These are phyloP conservation scores for Lojkania enalia DNA, from an alignment of 2,329 filamentous ascomycete genomes.

Conservation along the genomic window DNA sequence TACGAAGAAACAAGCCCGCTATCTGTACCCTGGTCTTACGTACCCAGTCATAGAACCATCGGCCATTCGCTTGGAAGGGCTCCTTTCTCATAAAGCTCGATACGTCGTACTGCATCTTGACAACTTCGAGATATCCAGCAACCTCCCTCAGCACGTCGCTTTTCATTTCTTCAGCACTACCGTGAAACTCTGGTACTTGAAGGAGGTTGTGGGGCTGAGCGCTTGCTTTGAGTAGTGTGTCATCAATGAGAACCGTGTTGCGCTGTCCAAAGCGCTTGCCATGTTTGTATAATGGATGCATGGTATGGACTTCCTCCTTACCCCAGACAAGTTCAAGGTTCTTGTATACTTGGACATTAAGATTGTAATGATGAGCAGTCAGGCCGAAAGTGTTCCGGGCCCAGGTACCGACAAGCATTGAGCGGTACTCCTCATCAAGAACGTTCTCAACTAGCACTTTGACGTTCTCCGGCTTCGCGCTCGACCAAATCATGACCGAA, in stretches of 20 bases:
- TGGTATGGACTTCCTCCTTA: constrained; percentile 47
- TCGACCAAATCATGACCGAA: constrained; percentile 88
- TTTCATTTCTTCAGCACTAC: constrained; percentile 46
- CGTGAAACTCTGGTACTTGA: constrained; percentile 75
- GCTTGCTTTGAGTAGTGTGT: constrained; percentile 76
- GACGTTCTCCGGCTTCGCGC: constrained; percentile 75
- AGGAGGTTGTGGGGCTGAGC: constrained; percentile 84
- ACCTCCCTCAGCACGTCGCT: constrained; percentile 54
- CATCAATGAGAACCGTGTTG: constrained; percentile 90
- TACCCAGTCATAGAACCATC: constrained; percentile 11
- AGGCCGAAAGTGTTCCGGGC: constrained; percentile 76
- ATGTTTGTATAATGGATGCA: constrained; percentile 46
- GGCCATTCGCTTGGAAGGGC: constrained; percentile 10
- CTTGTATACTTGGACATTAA: constrained; percentile 87
- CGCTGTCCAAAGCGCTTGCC: constrained; percentile 69
- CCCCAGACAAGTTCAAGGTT: constrained; percentile 74
- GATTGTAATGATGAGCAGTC: constrained; percentile 63
- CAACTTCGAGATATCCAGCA: constrained; percentile 55
- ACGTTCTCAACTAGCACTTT: constrained; percentile 66
- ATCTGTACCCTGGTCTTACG: too few relatives aligned
- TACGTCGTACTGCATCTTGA: constrained; percentile 60
- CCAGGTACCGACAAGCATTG: constrained; percentile 71
- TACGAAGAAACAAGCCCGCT: too few relatives aligned
- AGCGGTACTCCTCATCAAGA: constrained; percentile 58
- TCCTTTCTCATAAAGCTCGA: constrained; percentile 60